Percentiles rank a stretch among this genome's conserved stretches.
These are phyloP conservation scores for Exophiala sp. DNA, from an alignment of 2,329 filamentous ascomycete genomes.

Conservation along the genomic window DNA sequence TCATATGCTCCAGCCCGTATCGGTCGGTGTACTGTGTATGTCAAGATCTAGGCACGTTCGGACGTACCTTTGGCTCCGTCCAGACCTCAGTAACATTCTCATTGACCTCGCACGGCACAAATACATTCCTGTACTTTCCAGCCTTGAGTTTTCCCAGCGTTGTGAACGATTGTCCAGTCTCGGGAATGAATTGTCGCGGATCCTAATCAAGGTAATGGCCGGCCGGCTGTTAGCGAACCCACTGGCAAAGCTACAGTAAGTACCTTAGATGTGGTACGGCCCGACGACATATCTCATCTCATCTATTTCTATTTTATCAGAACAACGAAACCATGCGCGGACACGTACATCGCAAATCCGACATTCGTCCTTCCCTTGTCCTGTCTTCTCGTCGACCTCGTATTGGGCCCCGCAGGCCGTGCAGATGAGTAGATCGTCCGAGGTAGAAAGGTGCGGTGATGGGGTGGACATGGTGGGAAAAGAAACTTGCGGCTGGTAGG, in stretches of 20 bases:
- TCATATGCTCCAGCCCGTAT: too few relatives aligned
- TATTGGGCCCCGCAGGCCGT: conserved; percentile 29
- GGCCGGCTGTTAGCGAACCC: too few relatives aligned
- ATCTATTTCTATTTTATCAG: too few relatives aligned
- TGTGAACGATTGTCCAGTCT: conserved; percentile 24
- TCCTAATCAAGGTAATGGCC: too few relatives aligned
- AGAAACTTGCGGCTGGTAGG: too few relatives aligned
- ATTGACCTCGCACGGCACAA: conserved; percentile 19
- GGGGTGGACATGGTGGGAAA: conserved; percentile 4
- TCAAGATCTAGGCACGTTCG: too few relatives aligned
- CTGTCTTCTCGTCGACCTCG: conserved; percentile 16
- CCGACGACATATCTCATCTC: too few relatives aligned
- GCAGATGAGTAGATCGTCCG: conserved; percentile 26
- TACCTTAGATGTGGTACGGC: too few relatives aligned
- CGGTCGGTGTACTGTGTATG: too few relatives aligned
- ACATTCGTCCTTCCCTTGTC: conserved; percentile 21
- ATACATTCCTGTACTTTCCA: conserved; percentile 20
- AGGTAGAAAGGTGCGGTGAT: conserved; percentile 16
- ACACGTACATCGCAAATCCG: conserved; percentile 26
- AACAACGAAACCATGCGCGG: too few relatives aligned
- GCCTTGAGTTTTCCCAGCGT: conserved; percentile 53
- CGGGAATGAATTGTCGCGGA: conserved; percentile 27
- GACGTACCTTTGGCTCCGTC: conserved; percentile 27
- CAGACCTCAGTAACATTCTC: conserved; percentile 21
- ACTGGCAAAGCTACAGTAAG: too few relatives aligned